phyloP scores from a whole-genome alignment of 768 basidiomycete genomes.

The Leccinellum rugosiceps region DNA sequence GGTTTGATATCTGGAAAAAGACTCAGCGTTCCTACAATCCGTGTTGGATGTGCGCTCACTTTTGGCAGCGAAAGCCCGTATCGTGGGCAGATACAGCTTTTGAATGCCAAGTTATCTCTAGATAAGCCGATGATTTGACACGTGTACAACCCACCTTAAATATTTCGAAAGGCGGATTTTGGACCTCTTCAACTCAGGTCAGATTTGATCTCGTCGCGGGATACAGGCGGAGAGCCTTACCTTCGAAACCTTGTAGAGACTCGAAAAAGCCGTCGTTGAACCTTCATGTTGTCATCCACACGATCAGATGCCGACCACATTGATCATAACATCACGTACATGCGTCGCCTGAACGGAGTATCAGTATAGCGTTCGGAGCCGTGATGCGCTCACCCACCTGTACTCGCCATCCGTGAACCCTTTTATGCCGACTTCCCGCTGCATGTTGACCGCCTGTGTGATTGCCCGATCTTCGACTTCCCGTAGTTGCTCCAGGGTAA shows the following conservation, averaged over 20 bases:
- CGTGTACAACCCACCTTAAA: not conserved
- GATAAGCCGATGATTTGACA: not conserved
- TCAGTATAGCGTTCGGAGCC: not conserved
- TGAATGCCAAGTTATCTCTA: not conserved
- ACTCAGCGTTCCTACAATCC: not conserved
- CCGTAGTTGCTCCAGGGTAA: conserved; percentile 34
- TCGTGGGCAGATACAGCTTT: not conserved
- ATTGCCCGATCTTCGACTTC: conserved; percentile 40
- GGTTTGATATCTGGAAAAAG: not conserved
- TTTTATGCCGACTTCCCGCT: conserved; percentile 41
- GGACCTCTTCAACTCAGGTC: not conserved
- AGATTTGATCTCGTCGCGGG: not conserved
- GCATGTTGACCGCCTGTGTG: conserved; percentile 33
- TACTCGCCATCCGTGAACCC: conserved; percentile 43
- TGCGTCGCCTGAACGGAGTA: not conserved
- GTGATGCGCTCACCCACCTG: conserved; percentile 26
- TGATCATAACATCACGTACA: not conserved
- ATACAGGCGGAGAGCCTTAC: not conserved
- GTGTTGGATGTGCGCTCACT: not conserved
- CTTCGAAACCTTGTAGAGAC: not conserved
- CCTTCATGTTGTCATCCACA: not conserved
- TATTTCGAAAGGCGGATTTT: not conserved
- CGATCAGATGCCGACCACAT: not conserved
- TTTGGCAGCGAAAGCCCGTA: not conserved
- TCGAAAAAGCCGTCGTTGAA: not conserved